Percentiles rank a stretch among this genome's conserved stretches.
phyloP scores from a whole-genome alignment of 768 basidiomycete genomes.

The Cystobasidium ongulense region DNA sequence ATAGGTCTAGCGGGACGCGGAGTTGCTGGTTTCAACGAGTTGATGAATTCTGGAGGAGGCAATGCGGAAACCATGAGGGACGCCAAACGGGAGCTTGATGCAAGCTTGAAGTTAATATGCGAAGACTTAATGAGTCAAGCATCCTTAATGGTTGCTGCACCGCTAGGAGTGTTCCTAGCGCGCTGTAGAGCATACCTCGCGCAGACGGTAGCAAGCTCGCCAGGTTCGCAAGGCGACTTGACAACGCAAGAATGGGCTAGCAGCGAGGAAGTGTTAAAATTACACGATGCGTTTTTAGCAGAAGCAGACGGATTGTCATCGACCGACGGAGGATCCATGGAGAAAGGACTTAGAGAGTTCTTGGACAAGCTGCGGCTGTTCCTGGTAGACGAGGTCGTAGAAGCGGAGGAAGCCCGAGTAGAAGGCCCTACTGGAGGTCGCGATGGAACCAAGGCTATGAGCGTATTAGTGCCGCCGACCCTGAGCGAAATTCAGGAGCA shows the following conservation, averaged over 20 bases:
- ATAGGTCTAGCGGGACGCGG: conserved; percentile 32
- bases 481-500: conserved; percentile 58
- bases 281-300: conserved; percentile 53
- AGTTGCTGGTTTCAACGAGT: conserved; percentile 33
- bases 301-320: conserved; percentile 35
- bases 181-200: conserved; percentile 48
- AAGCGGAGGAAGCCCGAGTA: neutral
- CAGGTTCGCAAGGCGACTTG: conserved; percentile 39
- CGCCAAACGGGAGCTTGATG: conserved; percentile 78
- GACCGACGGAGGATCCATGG: conserved; percentile 51
- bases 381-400: conserved; percentile 58
- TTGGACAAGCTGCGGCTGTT: conserved; percentile 62
- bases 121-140: conserved; percentile 69
- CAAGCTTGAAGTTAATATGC: conserved; percentile 72
- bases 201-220: conserved; percentile 39
- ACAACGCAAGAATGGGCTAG: conserved; percentile 51
- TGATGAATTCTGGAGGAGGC: neutral
- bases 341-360: conserved; percentile 52
- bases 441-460: conserved; percentile 53
- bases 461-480: conserved; percentile 67
- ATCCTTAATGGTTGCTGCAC: conserved; percentile 54
- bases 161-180: conserved; percentile 60
- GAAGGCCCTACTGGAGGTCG: neutral
- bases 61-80: conserved; percentile 58
- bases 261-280: conserved; percentile 50